These are phyloP conservation scores for Penicillium decumbens DNA, from an alignment of 2,329 filamentous ascomycete species.

Conservation along the genomic window DNA sequence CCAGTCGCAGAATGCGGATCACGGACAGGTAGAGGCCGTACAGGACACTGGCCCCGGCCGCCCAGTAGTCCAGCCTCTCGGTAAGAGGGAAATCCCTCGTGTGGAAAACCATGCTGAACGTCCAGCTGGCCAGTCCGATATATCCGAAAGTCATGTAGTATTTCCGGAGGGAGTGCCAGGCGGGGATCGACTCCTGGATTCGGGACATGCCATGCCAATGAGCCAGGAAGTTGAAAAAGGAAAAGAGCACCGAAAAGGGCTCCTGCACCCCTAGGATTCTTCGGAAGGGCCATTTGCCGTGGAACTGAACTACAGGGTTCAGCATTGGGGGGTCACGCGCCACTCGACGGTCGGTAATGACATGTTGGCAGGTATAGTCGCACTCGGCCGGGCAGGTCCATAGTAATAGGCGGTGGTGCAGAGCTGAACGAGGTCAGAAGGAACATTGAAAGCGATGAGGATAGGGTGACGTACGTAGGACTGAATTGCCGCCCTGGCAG, in stretches of 20 bases:
- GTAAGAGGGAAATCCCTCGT: conserved; percentile 78
- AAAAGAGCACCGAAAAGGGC: conserved; percentile 89
- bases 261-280: conserved; percentile 91
- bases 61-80: conserved; percentile 96
- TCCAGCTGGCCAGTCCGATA: conserved; percentile 77
- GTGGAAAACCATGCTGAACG: conserved; percentile 87
- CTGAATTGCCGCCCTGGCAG: conserved; percentile 62
- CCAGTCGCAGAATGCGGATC: conserved; percentile 77
- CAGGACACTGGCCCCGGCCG: conserved; percentile 79
- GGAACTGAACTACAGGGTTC: conserved; percentile 76
- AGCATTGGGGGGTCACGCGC: conserved; percentile 59
- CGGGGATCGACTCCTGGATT: conserved; percentile 65
- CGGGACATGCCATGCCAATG: conserved; percentile 72
- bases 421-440: conserved; percentile 51
- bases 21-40: conserved; percentile 86
- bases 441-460: conserved; percentile 3
- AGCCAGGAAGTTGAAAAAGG: conserved; percentile 81
- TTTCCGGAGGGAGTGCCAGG: conserved; percentile 66
- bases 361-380: conserved; percentile 96
- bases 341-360: conserved; percentile 70
- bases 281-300: conserved; percentile 97
- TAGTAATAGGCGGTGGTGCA: conserved; percentile 78
- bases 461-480: conserved; percentile 60
- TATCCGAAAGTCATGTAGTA: conserved; percentile 79
- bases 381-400: conserved; percentile 94